Evolutionary conservation across 2,329 filamentous ascomycete species (phyloP).

Genomic region (Cordyceps farinosa): DNA sequence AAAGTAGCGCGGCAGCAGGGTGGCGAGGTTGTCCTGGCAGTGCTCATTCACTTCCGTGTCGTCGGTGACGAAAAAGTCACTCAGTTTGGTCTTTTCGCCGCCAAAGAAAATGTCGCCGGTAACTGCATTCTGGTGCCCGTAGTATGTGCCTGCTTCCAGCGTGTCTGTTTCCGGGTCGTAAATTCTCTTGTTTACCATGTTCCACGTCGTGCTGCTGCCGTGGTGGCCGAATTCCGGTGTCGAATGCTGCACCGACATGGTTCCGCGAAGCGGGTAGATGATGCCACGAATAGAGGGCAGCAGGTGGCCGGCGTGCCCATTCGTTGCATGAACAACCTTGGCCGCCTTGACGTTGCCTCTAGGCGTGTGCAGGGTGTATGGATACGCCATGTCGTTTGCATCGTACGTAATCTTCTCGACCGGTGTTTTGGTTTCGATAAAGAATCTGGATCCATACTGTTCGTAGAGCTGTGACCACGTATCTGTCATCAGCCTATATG

Average conservation of each 20-base stretch:
- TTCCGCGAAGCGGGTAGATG: conserved; percentile 37
- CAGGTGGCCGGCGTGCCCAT: conserved; percentile 39
- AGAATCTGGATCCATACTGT: conserved; percentile 24
- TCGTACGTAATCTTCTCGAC: conserved; percentile 24
- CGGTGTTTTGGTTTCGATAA: conserved; percentile 31
- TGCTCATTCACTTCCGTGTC: conserved; percentile 36
- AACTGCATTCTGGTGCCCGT: neutral
- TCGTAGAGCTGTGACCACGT: conserved; percentile 31
- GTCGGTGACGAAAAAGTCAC: conserved; percentile 39
- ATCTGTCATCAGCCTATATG: conserved; percentile 37
- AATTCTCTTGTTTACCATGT: conserved; percentile 37
- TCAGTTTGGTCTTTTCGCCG: conserved; percentile 38
- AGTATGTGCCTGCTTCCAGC: conserved; percentile 22
- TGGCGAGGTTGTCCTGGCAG: conserved; percentile 30
- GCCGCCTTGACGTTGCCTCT: conserved; percentile 33
- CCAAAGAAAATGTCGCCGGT: conserved; percentile 45
- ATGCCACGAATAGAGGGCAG: conserved; percentile 36
- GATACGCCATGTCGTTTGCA: conserved; percentile 13
- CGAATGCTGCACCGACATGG: conserved; percentile 41
- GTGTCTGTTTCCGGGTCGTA: conserved; percentile 47
- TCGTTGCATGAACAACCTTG: conserved; percentile 41
- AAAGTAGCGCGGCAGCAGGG: conserved; percentile 37
- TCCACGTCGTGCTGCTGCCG: conserved; percentile 23
- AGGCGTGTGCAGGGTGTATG: conserved; percentile 32
- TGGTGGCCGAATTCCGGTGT: conserved; percentile 18